Evolutionary conservation across 805 yeast species (phyloP), one percentile per base, ranked within the genome.

Genomic region (Lipomyces yamanashiensis): DNA sequence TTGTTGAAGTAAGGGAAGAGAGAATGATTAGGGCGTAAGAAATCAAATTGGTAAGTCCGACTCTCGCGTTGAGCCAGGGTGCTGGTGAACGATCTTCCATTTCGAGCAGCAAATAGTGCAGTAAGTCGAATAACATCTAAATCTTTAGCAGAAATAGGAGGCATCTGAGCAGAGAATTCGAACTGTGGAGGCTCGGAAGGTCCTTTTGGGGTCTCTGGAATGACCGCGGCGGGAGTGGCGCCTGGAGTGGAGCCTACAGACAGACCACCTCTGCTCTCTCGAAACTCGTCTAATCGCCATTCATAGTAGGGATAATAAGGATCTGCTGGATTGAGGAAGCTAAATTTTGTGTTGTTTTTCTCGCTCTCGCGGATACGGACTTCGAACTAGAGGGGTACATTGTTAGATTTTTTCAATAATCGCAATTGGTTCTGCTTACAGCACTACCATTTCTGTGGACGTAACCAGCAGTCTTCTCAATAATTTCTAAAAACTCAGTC

Each of bases 381-480:
- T 70, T 87, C 95, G 75, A 90, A 89, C 63, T 66, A 57, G 41
- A 28, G 15, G 37, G 23, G 37, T 19, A 36, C 9, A n/a, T 56
- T 34, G 19, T 36, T 21, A n/a, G 41, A 47, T n/a, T 7, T 3
- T 4, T 13, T 6, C 6, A 28, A n/a, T 10, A 28, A 39, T 10
- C 28, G 19, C 15, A 13, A 17, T 21, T 47, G 28, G 28, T 12
- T 17, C 21, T 40, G 57, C 70, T 36, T 58, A 66, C 70, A 1
- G 82, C 77, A 0, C 73, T 70, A 0, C 96, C 97, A 71, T 90
- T 88, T 66, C 88, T 79, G 36, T 76, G 69, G 6, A 92, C 90
- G 71, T 87, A 90, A 2, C 79, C 83, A 0, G 87, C 91, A 0
- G 96, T 89, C 71, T 87, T 89, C 56, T 84, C 86, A 19, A 92